A percentile compares a stretch with the other conserved stretches of the same genome.
Conservation (phyloP, 2,329 filamentous ascomycete species). For the Alternaria consortialis region DNA sequence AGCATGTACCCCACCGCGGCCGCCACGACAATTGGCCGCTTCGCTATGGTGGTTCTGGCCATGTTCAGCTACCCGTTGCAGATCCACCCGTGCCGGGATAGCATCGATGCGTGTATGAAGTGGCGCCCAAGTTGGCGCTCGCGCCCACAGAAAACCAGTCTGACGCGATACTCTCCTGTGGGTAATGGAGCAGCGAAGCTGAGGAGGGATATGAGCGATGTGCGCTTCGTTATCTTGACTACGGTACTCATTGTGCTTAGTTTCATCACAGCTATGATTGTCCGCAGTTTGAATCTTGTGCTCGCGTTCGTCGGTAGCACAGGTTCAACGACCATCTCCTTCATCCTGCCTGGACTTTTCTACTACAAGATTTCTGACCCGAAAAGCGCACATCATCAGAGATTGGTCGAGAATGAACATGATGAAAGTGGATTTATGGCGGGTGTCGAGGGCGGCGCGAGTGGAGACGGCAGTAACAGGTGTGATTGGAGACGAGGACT, state of each 20-base stretch:
- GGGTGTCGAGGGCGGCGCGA: too few relatives aligned
- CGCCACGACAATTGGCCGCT: slow-evolving; percentile 89
- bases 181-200: too few relatives aligned
- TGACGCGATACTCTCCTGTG: too few relatives aligned
- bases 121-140: slow-evolving; percentile 73
- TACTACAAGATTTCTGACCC: slow-evolving; percentile 98
- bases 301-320: slow-evolving; percentile 95
- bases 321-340: slow-evolving; percentile 93
- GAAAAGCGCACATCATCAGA: slow-evolving; percentile 84
- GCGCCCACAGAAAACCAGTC: slow-evolving; percentile 45
- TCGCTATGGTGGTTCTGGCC: slow-evolving; percentile 93
- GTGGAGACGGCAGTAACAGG: too few relatives aligned
- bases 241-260: slow-evolving; percentile 83
- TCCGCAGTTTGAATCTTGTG: slow-evolving; percentile 87
- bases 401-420: slow-evolving; percentile 89
- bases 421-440: slow-evolving; percentile 65
- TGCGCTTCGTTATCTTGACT: slow-evolving; percentile 88
- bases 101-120: slow-evolving; percentile 89
- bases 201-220: slow-evolving; percentile 75
- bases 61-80: slow-evolving; percentile 98
- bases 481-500: too few relatives aligned
- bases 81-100: slow-evolving; percentile 95
- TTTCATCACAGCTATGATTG: slow-evolving; percentile 89
- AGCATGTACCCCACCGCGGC: slow-evolving; percentile 73
- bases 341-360: slow-evolving; percentile 94